phyloP scores from a whole-genome alignment of 352 stramenopile species.

The Phytophthora pisi region DNA sequence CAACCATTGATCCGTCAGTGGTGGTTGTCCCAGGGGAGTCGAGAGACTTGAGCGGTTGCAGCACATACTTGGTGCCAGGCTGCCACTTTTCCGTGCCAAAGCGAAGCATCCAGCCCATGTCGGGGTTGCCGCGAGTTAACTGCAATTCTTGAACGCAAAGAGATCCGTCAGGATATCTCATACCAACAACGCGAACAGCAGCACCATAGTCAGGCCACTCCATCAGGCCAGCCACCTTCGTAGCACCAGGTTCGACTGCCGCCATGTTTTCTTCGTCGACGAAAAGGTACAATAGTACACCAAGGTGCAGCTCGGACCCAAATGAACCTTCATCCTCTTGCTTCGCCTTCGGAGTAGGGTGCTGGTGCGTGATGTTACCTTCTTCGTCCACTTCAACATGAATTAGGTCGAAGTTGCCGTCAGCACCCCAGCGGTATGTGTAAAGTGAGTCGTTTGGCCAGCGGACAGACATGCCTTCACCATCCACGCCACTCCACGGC shows the following conservation, averaged over 20 bases:
- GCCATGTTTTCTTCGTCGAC: conserved; percentile 22
- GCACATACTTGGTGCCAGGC: conserved; percentile 82
- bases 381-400: conserved; percentile 87
- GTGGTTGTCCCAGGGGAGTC: conserved; percentile 15
- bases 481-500: conserved; percentile 88
- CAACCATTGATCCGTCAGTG: conserved; percentile 19
- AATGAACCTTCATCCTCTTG: conserved; percentile 78
- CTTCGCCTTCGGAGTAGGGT: conserved; percentile 75
- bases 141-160: conserved; percentile 84
- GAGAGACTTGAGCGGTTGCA: conserved; percentile 38
- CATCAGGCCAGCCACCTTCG: conserved; percentile 68
- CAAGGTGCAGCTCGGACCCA: conserved; percentile 77
- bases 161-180: conserved; percentile 55
- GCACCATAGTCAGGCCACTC: conserved; percentile 88
- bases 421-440: conserved; percentile 88
- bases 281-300: conserved; percentile 78
- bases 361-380: conserved; percentile 68
- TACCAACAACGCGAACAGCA: conserved; percentile 68
- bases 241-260: conserved; percentile 4
- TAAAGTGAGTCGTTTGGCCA: conserved; percentile 90
- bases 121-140: conserved; percentile 76
- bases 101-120: conserved; percentile 88
- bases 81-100: conserved; percentile 90
- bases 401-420: conserved; percentile 87
- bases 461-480: conserved; percentile 88